These are phyloP conservation scores for Trifolium subterraneum DNA, from an alignment of 306 rosid genomes.

Conservation along the genomic window DNA sequence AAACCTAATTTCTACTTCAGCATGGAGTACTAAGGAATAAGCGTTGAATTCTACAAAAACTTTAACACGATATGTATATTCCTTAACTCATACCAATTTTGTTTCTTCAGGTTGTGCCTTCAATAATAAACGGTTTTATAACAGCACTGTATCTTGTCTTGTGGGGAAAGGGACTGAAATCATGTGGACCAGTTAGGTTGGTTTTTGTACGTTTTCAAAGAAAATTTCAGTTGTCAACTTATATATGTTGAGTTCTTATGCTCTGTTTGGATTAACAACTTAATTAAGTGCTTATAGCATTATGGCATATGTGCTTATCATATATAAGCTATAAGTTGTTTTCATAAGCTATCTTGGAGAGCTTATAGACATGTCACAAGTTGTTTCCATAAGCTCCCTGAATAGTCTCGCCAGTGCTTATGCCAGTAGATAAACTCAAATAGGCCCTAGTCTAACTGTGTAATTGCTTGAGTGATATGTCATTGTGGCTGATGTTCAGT, in stretches of 20 bases:
- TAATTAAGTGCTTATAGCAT: background rate
- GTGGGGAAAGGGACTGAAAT: conserved; percentile 99
- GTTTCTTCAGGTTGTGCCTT: conserved; percentile 83
- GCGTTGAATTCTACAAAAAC: conserved; percentile 1
- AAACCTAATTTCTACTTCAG: conserved; percentile 26
- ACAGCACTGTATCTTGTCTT: conserved; percentile 84
- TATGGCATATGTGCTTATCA: background rate
- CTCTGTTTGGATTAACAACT: background rate
- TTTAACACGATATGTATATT: conserved; percentile 33
- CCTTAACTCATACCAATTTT: conserved; percentile 39
- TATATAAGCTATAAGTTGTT: background rate
- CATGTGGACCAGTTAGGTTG: conserved; percentile 98
- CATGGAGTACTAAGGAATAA: conserved; percentile 12
- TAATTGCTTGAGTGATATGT: too few species aligned
- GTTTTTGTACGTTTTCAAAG: conserved; percentile 44
- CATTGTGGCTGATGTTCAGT: too few species aligned
- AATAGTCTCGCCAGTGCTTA: background rate
- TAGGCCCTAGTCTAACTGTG: too few species aligned
- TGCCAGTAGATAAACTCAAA: too few species aligned
- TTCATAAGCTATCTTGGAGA: background rate
- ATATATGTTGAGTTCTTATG: background rate
- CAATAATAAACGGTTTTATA: conserved; percentile 89
- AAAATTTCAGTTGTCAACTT: conserved; percentile 27
- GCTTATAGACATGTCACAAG: background rate
- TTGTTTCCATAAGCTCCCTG: too few species aligned